A percentile compares a stretch with the other conserved stretches of the same genome.
phyloP scores from a whole-genome alignment of 2,329 filamentous ascomycete species.

The Cladosporium oxysporum region DNA sequence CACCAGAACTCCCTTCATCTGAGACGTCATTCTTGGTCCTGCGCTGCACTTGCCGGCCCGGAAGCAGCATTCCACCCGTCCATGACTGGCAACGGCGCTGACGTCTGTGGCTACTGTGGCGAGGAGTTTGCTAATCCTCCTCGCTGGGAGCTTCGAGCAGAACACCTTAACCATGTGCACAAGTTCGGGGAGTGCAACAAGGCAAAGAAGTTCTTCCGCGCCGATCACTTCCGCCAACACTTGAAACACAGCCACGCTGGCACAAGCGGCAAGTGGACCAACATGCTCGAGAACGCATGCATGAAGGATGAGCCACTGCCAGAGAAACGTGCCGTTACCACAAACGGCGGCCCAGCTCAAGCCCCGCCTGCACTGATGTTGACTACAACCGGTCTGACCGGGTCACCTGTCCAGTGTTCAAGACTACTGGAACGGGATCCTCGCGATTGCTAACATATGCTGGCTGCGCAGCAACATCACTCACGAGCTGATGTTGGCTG shows the following conservation, averaged over 20 bases:
- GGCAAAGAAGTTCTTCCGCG: constrained; percentile 95
- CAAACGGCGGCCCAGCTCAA: constrained; percentile 16
- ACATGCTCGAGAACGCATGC: constrained; percentile 94
- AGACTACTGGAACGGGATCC: constrained; percentile 13
- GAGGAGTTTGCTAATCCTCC: constrained; percentile 86
- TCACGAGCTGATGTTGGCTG: neutral
- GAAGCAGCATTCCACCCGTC: constrained; percentile 80
- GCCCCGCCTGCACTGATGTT: constrained; percentile 32
- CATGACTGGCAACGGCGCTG: constrained; percentile 58
- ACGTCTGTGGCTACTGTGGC: constrained; percentile 93
- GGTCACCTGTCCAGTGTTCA: constrained; percentile 19
- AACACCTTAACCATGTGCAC: constrained; percentile 86
- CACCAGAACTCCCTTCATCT: constrained; percentile 95
- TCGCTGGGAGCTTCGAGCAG: constrained; percentile 84
- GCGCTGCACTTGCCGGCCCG: constrained; percentile 73
- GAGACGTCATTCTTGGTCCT: constrained; percentile 93
- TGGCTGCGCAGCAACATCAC: neutral
- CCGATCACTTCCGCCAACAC: constrained; percentile 97
- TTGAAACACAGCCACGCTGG: constrained; percentile 96
- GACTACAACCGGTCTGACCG: constrained; percentile 27
- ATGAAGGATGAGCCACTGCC: constrained; percentile 83
- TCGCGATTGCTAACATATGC: constrained; percentile 6
- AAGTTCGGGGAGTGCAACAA: constrained; percentile 99
- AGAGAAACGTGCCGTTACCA: constrained; percentile 34
- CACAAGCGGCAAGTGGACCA: constrained; percentile 97